Evolutionary conservation across 345 rosid species (phyloP).

Genomic region (Lagerstroemia speciosa): DNA sequence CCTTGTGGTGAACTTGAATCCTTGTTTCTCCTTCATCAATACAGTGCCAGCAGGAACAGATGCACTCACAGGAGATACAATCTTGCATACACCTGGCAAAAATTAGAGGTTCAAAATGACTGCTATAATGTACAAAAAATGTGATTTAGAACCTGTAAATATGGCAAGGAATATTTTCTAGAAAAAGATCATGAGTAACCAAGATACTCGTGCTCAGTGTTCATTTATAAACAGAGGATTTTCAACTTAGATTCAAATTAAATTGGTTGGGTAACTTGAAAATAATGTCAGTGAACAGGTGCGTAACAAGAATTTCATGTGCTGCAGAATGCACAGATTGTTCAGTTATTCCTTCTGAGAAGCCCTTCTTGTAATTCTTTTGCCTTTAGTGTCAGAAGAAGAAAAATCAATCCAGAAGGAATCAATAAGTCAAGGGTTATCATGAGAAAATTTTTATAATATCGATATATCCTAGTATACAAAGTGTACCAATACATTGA

Average conservation of each 20-base stretch:
- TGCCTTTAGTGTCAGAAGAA: background rate
- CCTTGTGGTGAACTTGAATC: constrained; percentile 95
- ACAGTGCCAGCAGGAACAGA: constrained; percentile 94
- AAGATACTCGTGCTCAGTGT: background rate
- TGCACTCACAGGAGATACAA: constrained; percentile 71
- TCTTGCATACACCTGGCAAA: constrained; percentile 83
- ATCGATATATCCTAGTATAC: background rate
- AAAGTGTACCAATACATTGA: background rate
- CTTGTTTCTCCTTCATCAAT: constrained; percentile 73
- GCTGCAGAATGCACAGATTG: background rate
- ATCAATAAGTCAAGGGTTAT: background rate
- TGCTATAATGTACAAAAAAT: background rate
- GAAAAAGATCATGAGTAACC: background rate
- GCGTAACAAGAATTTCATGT: background rate
- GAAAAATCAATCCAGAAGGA: background rate
- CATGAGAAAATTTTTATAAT: background rate
- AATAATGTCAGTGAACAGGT: background rate
- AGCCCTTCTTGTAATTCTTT: background rate
- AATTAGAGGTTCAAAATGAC: background rate
- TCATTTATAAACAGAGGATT: background rate
- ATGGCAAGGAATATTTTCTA: background rate
- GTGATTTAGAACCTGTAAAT: background rate
- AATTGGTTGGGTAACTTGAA: background rate
- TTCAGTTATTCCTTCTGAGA: background rate
- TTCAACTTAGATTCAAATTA: background rate